These are phyloP conservation scores for Leishmania lainsoni DNA, from an alignment of 208 protist species.

Conservation along the genomic window DNA sequence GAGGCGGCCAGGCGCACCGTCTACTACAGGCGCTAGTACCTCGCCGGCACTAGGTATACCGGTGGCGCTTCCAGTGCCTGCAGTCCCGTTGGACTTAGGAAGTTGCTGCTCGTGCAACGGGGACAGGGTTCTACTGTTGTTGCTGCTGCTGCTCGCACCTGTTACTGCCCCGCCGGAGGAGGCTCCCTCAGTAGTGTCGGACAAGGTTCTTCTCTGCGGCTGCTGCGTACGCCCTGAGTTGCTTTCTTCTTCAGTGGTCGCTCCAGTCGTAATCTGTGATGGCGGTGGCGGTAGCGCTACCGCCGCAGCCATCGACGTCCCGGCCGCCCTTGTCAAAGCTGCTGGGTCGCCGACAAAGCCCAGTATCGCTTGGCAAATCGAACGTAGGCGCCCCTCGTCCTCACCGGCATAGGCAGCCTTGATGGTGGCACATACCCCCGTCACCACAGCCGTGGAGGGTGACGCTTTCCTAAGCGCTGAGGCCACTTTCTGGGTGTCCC, in stretches of 20 bases:
- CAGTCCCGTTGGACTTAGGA: background rate
- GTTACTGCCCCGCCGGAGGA: background rate
- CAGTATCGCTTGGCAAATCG: constrained; percentile 27
- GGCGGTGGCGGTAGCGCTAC: background rate
- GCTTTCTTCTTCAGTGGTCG: background rate
- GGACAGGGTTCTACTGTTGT: background rate
- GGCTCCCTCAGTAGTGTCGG: background rate
- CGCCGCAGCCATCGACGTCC: background rate
- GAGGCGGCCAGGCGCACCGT: background rate
- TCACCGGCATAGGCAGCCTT: constrained; percentile 19
- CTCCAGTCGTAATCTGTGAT: background rate
- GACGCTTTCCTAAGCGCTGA: background rate
- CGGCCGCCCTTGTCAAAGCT: background rate
- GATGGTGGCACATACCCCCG: constrained; percentile 27
- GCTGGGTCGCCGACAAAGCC: constrained; percentile 25
- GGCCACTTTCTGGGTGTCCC: background rate
- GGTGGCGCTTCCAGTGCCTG: background rate
- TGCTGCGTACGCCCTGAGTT: background rate
- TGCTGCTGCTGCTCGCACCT: background rate
- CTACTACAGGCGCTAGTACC: background rate
- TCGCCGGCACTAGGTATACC: background rate
- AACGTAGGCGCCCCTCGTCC: constrained; percentile 19
- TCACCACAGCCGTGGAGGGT: constrained; percentile 1
- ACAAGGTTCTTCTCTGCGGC: background rate
- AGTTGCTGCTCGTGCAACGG: background rate